Conservation (phyloP, 140 eudicot species). For the Bidens hawaiensis region DNA sequence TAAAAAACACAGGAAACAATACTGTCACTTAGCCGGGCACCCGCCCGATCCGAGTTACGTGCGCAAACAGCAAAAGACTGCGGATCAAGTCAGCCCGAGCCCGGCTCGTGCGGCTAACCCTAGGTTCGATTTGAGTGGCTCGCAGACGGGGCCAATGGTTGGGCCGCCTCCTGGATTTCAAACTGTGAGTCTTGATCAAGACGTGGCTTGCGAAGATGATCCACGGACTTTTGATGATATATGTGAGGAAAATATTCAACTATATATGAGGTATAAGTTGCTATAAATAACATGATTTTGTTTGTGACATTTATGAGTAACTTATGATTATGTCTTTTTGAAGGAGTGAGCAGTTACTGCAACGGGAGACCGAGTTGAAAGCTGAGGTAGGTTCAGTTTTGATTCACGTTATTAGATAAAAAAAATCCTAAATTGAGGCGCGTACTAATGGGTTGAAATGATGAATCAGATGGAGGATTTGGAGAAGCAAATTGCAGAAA, state of each 20-base stretch:
- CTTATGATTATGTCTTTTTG: background rate
- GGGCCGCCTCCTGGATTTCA: constrained; percentile 30
- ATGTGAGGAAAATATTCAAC: constrained; percentile 71
- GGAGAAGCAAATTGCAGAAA: constrained; percentile 67
- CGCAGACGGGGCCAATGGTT: constrained; percentile 25
- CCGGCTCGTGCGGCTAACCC: constrained; percentile 28
- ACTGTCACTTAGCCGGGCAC: constrained; percentile 65
- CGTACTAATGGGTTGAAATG: background rate
- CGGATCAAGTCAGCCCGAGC: constrained; percentile 17
- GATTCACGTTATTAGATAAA: background rate
- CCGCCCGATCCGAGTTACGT: constrained; percentile 24
- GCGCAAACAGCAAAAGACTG: constrained; percentile 28
- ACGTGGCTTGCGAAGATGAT: constrained; percentile 26
- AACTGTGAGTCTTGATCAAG: constrained; percentile 47
- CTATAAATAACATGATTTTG: too few species aligned
- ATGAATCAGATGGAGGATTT: constrained; percentile 48
- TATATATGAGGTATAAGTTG: constrained; percentile 53
- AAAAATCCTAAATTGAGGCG: background rate
- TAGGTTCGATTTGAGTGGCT: constrained; percentile 25
- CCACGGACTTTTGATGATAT: constrained; percentile 47
- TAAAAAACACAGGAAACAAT: constrained; percentile 49
- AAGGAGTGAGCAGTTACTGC: constrained; percentile 65
- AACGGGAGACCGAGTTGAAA: constrained; percentile 55
- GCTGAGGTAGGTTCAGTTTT: constrained; percentile 33
- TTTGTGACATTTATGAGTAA: too few species aligned